phyloP scores from a whole-genome alignment of 345 rosid species.

The Pelargonium nanum region DNA sequence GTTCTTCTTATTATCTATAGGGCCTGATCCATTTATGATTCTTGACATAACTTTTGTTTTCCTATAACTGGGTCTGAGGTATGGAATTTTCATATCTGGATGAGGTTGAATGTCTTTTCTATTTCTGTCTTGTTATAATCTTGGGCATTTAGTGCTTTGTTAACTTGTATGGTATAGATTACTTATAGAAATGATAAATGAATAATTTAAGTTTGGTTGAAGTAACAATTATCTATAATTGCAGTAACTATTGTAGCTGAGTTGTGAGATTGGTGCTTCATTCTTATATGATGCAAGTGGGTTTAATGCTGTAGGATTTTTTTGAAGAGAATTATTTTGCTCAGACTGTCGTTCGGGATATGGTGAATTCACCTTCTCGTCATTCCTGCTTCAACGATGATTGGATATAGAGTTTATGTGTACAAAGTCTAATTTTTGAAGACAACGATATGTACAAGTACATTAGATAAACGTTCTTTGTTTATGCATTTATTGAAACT shows the following conservation, averaged over 20 bases:
- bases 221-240: no score
- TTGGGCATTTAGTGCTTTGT: not conserved
- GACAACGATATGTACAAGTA: conserved; percentile 8
- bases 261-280: not conserved
- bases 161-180: not conserved
- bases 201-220: not conserved
- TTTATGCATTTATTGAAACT: conserved; percentile 14
- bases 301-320: not conserved
- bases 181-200: not conserved
- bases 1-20: not conserved
- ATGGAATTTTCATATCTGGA: not conserved
- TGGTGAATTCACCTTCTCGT: not conserved
- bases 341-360: not conserved
- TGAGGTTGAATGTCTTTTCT: not conserved
- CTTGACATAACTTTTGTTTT: not conserved
- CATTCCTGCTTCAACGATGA: not conserved
- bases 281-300: not conserved
- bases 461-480: conserved; percentile 14
- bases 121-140: not conserved
- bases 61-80: not conserved
- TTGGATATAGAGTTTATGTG: conserved; percentile 7
- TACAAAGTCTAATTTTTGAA: conserved; percentile 11
- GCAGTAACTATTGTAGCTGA: not conserved
- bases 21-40: not conserved
- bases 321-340: not conserved